Percentiles rank a stretch among this genome's conserved stretches.
Evolutionary conservation across 2,329 filamentous ascomycete genomes (phyloP).

Genomic region (Alternaria atra): DNA sequence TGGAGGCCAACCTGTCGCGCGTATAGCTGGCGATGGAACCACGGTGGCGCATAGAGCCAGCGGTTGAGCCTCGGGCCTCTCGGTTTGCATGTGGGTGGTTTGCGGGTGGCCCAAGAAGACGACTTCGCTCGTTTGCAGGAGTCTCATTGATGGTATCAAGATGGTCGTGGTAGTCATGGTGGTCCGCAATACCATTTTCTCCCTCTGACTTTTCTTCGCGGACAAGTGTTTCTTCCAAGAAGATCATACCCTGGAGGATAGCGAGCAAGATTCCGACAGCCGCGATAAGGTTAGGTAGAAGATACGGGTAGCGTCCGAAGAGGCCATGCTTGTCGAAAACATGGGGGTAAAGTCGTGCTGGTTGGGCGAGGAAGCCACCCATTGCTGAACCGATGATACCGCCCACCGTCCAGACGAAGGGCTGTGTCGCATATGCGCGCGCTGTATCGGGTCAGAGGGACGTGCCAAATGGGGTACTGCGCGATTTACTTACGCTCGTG

Average conservation of each 20-base stretch:
- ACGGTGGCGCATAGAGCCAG: constrained; percentile 35
- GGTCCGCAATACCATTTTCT: constrained; percentile 45
- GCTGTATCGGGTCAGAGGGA: constrained; percentile 58
- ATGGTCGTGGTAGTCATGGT: constrained; percentile 61
- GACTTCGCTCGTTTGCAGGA: constrained; percentile 69
- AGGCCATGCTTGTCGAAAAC: constrained; percentile 72
- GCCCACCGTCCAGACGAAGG: constrained; percentile 91
- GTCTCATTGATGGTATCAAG: constrained; percentile 74
- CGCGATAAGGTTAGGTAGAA: constrained; percentile 89
- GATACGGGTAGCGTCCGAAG: constrained; percentile 83
- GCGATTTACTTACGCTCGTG: constrained; percentile 76
- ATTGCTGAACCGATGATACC: constrained; percentile 88
- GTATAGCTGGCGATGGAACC: constrained; percentile 37
- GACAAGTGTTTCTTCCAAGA: constrained; percentile 77
- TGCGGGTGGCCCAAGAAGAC: constrained; percentile 55
- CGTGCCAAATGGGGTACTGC: neutral
- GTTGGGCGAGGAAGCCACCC: constrained; percentile 85
- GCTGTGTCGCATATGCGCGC: constrained; percentile 88
- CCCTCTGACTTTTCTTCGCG: constrained; percentile 43
- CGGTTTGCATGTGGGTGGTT: constrained; percentile 60
- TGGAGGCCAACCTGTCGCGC: constrained; percentile 37
- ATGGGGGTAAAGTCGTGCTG: constrained; percentile 76
- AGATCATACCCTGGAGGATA: constrained; percentile 79
- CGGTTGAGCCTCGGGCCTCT: constrained; percentile 44
- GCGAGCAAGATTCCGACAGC: constrained; percentile 78